phyloP scores from a whole-genome alignment of 1,284 basidiomycete genomes.

The Trametes hirsuta region DNA sequence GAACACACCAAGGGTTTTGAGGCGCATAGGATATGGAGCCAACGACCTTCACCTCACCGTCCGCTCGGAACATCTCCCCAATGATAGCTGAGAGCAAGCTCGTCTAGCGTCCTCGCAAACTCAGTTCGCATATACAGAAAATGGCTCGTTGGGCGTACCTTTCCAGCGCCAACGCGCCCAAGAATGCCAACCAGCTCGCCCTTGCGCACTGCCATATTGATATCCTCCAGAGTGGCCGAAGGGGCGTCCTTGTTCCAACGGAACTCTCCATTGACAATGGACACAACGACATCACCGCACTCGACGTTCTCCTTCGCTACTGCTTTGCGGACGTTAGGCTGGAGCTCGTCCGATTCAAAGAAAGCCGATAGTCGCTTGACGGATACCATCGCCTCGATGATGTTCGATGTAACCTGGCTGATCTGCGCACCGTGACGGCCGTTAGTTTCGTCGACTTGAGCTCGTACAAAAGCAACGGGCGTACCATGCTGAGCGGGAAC shows the following conservation, averaged over 20 bases:
- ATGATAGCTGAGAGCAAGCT: slow-evolving; percentile 78
- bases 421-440: slow-evolving; percentile 44
- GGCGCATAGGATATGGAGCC: slow-evolving; percentile 89
- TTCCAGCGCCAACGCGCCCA: slow-evolving; percentile 92
- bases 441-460: neutral
- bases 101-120: slow-evolving; percentile 43
- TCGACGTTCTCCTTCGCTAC: slow-evolving; percentile 48
- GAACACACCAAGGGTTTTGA: slow-evolving; percentile 82
- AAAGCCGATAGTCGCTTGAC: slow-evolving; percentile 81
- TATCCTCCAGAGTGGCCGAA: slow-evolving; percentile 74
- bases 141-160: slow-evolving; percentile 50
- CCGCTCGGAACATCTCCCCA: slow-evolving; percentile 84
- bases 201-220: slow-evolving; percentile 77
- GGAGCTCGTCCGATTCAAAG: slow-evolving; percentile 81
- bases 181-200: slow-evolving; percentile 89
- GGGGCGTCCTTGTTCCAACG: slow-evolving; percentile 66
- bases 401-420: slow-evolving; percentile 71
- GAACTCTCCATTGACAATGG: slow-evolving; percentile 78
- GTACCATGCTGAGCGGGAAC: slow-evolving; percentile 87
- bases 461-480: neutral
- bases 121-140: neutral
- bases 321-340: slow-evolving; percentile 69
- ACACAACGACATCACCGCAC: slow-evolving; percentile 72
- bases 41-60: slow-evolving; percentile 73
- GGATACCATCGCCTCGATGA: slow-evolving; percentile 88